Base-by-base conservation (phyloP, 345 rosid species). In the Adansonia digitata region DNA sequence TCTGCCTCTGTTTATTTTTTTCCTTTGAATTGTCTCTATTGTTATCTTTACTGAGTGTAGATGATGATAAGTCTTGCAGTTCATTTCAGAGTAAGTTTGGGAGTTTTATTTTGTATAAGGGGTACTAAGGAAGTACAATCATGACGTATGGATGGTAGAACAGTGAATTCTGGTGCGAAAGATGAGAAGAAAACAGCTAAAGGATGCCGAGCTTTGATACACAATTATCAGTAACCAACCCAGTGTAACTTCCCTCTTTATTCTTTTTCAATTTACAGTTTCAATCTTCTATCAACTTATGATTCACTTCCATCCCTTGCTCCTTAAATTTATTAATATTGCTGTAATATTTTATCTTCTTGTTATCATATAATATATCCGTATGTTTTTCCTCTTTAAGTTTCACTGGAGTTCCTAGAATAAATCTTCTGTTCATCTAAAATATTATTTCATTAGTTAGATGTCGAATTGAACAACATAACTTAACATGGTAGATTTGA, bases 131-230 rank as follows among this genome's bases (percentile, higher is more conserved):
- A 60, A 55, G 69, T 68, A 65, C 62, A 73, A 61, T 66, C 46
- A 57, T 68, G 77, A 73, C 79, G 75, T 43, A 64, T 73, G 78
- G 71, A 67, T n/a, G 70, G 71, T 75, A 72, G 73, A 52, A 68
- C 37, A 17, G 35, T 77, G 67, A 61, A 63, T 40, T 37, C 46
- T n/a, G 75, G 60, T 61, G 55, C 43, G 37, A n/a, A 63, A 83
- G 84, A 81, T 80, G 86, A 77, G 77, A 78, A 78, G 77, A 72
- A 77, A 73, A n/a, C 56, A 37, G 35, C 74, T 52, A 69, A 45
- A 74, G 71, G 77, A 84, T 86, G 89, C 86, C 76, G 59, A 82
- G 84, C 79, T 81, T 84, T 81, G 84, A 81, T 74, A 52, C 84
- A 55, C 78, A 75, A 42, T 65, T 70, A 46, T 65, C 79, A 24